Base-by-base conservation (phyloP, 2,329 filamentous ascomycete species). In the Calycina herbarum region DNA sequence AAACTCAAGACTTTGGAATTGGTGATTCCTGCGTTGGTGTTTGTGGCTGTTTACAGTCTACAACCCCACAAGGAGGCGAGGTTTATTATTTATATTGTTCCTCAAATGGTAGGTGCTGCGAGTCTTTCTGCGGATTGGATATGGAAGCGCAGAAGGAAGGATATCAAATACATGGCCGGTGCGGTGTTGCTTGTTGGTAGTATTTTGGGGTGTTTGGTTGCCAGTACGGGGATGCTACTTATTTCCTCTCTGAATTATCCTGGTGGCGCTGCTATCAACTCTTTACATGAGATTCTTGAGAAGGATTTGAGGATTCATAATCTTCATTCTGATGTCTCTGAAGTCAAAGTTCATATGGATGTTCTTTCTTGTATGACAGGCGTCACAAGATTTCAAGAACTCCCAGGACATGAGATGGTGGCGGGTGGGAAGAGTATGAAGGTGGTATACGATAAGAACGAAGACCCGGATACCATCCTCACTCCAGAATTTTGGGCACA, bases 31-130 rank as follows among this genome's bases (percentile, higher is more conserved):
- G 84, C 86, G 10, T 70, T 96, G 1, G 77, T 85, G 35, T 99
- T 94, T 77, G 82, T 96, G 24, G 84, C 84, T 4, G 77, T 96
- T 56, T 98, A 97, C 81, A 97, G 93, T 69, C 73, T 93, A 61
- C 90, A 97, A 68, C 94, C 94, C 0, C 95, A 99, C 80, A 99
- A 99, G 77, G 95, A 99, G 79, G 91, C 93, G 76, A 91, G 95
- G 20, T 99, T 99, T 81, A 89, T 99, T 71, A 88, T 98, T 73
- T 98, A 98, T 79, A 84, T 87, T 62, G 83, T 96, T 29, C 95
- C 95, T 0, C 83, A 89, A 0, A 80, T 98, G 35, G 97, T 94
- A 0, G 90, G 89, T 11, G 85, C 89, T 2, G 89, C 93, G 0
- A 89, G 92, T 2, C 82, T 92, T 4, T 89, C 88, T 24, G 92